A percentile compares a stretch with the other conserved stretches of the same genome.
Conservation (phyloP, 495 filamentous ascomycete species). For the Aspergillus haitiensis region DNA sequence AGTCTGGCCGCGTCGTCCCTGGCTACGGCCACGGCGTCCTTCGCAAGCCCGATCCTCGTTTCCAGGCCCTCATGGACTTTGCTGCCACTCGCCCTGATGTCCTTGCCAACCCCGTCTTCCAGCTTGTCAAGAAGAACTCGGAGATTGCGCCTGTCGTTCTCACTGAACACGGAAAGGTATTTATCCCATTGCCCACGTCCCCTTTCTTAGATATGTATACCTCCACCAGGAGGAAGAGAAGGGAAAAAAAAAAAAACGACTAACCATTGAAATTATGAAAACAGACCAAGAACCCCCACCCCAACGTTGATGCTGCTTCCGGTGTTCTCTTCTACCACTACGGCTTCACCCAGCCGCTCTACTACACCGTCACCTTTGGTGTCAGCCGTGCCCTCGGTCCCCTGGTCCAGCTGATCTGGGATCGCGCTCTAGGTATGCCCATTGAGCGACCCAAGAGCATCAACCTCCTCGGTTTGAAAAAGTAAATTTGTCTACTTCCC, state of each 20-base stretch:
- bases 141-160: conserved; percentile 82
- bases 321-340: conserved; percentile 97
- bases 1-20: conserved; percentile 90
- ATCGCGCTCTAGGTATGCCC: conserved; percentile 88
- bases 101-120: conserved; percentile 82
- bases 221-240: not conserved
- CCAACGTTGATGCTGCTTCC: conserved; percentile 89
- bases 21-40: conserved; percentile 98
- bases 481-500: conserved; percentile 23
- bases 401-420: conserved; percentile 93
- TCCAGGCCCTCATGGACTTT: conserved; percentile 95
- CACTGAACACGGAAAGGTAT: conserved; percentile 84
- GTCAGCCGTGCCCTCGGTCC: conserved; percentile 90
- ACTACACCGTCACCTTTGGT: conserved; percentile 97
- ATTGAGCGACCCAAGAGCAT: conserved; percentile 99
- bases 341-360: conserved; percentile 92
- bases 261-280: not conserved
- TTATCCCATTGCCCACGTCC: not conserved
- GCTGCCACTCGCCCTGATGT: conserved; percentile 82
- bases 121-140: conserved; percentile 84
- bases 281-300: conserved; percentile 94
- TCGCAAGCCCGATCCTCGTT: conserved; percentile 94
- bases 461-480: conserved; percentile 77
- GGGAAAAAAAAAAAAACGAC: not conserved
- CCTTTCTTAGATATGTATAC: not conserved